phyloP scores from a whole-genome alignment of 345 rosid species.

The Heritiera fomes region DNA sequence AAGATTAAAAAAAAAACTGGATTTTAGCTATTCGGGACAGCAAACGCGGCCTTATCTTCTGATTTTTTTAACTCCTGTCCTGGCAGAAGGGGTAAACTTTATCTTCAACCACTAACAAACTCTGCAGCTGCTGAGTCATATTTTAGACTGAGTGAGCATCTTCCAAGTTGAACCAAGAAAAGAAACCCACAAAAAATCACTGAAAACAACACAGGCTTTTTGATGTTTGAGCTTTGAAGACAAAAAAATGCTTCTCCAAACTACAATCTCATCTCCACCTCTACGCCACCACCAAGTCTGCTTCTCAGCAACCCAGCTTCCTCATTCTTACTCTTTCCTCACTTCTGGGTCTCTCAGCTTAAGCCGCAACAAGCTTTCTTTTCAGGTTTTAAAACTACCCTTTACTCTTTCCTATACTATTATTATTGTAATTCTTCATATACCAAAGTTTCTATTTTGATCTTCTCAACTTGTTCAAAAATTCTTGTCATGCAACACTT shows the following conservation, averaged over 20 bases:
- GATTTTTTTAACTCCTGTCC: neutral
- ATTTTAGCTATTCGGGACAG: neutral
- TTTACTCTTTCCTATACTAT: neutral
- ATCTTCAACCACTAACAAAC: slow-evolving; percentile 28
- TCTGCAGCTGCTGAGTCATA: neutral
- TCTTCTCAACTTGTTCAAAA: neutral
- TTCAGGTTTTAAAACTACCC: slow-evolving; percentile 38
- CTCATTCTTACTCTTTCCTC: slow-evolving; percentile 33
- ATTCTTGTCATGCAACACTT: neutral
- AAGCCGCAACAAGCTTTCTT: slow-evolving; percentile 32
- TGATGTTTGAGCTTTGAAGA: slow-evolving; percentile 21
- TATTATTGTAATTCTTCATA: neutral
- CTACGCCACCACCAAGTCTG: slow-evolving; percentile 26
- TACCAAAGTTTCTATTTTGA: neutral
- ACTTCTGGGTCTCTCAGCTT: slow-evolving; percentile 33
- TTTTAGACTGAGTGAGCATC: neutral
- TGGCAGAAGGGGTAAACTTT: neutral
- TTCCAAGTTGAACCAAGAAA: neutral
- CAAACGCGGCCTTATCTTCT: slow-evolving; percentile 3
- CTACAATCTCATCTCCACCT: slow-evolving; percentile 40
- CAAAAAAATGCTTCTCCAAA: slow-evolving; percentile 50
- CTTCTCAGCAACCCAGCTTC: slow-evolving; percentile 18
- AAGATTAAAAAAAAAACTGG: neutral
- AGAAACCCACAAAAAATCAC: neutral
- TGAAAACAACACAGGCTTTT: neutral